These are phyloP conservation scores for Acanthochlamys bracteata DNA, from an alignment of 106 monocot genomes.

Conservation along the genomic window DNA sequence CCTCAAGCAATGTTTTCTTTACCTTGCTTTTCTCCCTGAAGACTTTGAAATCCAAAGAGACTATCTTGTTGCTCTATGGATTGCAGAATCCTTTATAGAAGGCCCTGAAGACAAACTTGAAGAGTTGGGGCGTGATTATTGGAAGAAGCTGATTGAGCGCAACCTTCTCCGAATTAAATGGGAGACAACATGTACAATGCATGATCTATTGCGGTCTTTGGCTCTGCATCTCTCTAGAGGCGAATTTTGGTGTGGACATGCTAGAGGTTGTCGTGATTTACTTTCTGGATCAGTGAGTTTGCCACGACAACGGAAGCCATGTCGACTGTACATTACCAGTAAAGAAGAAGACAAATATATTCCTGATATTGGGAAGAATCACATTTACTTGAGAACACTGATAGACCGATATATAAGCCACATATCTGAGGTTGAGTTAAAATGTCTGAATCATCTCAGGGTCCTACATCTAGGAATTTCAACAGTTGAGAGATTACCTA, in stretches of 20 bases:
- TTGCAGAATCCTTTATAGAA: slow-evolving; percentile 25
- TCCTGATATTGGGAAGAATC: background rate
- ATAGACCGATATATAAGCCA: too few relatives aligned
- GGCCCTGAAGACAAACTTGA: slow-evolving; percentile 6
- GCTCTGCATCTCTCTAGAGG: slow-evolving; percentile 10
- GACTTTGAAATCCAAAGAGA: background rate
- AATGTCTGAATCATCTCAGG: slow-evolving; percentile 12
- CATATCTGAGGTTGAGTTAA: background rate
- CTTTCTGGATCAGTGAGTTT: background rate
- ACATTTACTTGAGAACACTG: slow-evolving; percentile 1
- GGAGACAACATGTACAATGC: slow-evolving; percentile 16
- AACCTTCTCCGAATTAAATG: slow-evolving; percentile 13
- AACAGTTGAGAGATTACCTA: slow-evolving; percentile 14
- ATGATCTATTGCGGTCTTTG: slow-evolving; percentile 21
- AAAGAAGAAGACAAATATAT: background rate
- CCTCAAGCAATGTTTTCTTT: background rate
- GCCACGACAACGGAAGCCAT: background rate
- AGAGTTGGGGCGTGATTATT: slow-evolving; percentile 14
- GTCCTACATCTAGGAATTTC: slow-evolving; percentile 24
- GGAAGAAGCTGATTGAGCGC: slow-evolving; percentile 15
- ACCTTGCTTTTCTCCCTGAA: slow-evolving; percentile 10
- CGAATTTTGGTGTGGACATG: slow-evolving; percentile 11
- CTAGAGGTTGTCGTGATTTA: background rate
- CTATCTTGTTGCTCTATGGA: slow-evolving; percentile 14
- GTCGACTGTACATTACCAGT: background rate